phyloP scores from a whole-genome alignment of 139 green algal genomes.

The Bryopsis sp. region DNA sequence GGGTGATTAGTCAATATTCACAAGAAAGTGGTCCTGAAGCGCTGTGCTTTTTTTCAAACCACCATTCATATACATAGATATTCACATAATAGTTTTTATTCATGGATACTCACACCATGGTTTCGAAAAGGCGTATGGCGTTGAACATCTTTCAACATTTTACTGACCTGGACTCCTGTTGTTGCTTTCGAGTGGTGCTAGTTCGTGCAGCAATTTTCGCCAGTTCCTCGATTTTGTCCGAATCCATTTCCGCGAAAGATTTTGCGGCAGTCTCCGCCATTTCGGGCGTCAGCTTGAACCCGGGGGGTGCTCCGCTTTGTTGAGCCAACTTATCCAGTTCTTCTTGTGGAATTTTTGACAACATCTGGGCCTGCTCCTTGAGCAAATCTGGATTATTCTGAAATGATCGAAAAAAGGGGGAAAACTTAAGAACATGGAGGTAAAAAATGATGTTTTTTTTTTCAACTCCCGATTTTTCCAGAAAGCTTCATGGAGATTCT shows the following conservation, averaged over 20 bases:
- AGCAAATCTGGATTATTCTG: constrained; percentile 32
- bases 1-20: no score
- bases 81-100: no score
- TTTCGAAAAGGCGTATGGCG: no score
- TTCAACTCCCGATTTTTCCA: background rate
- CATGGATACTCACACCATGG: no score
- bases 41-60: no score
- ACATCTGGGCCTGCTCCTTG: constrained; percentile 23
- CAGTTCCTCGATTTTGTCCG: background rate
- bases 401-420: constrained; percentile 29
- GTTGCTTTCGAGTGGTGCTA: no score
- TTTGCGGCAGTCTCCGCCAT: constrained; percentile 1
- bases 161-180: no score
- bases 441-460: background rate
- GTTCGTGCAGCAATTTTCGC: constrained; percentile 14
- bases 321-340: constrained; percentile 1
- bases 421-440: background rate
- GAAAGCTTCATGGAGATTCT: no score
- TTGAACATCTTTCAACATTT: no score
- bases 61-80: no score
- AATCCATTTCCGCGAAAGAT: background rate
- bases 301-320: background rate
- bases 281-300: constrained; percentile 10
- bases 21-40: no score
- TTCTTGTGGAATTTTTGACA: constrained; percentile 14